Base-by-base conservation (phyloP, 208 protist species). In the Acanthamoeba rhysodes region DNA sequence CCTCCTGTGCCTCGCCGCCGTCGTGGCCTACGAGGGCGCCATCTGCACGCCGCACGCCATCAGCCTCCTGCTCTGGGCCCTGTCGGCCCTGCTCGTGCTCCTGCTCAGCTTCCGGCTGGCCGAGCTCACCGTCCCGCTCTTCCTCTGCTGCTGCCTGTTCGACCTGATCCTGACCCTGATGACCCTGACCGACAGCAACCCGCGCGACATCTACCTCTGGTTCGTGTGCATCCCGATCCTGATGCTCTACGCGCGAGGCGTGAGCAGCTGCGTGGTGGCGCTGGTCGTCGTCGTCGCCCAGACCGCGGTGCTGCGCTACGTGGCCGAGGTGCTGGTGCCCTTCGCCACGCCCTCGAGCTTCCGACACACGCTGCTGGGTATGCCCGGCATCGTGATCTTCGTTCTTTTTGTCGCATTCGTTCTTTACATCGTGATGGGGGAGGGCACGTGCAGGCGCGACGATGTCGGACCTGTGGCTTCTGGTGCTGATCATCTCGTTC, bases 101-200 rank as follows among this genome's bases (percentile, higher is more conserved):
- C 74, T 82, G 16, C 45, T 82, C 74, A 53, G 37, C 74, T 82
- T 45, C 74, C 14, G 74, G 20, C 29, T 45, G 24, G 22, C 41
- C 34, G 24, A 82, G 27, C 45, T 55, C 45, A 53, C 45, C 45
- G 74, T 82, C 3, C 74, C 74, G 74, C 74, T 82, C 10, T 53
- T 82, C 45, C 74, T 82, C 74, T 82, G 32, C 74, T 82, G 74
- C 18, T 45, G 32, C 45, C 32, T 82, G 9, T 53, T 82, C 37
- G 74, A 82, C 74, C 5, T 82, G 24, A 14, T 2, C 37, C 32
- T 82, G 41, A 55, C 74, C 74, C 14, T 82, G 27, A 41, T 82
- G 32, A 82, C 45, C 18, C 45, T 82, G 27, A 82, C 74, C 45
- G 74, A 82, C 74, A 41, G 74, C 74, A 82, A 82, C 37, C 74